Base-by-base conservation (phyloP, 2,329 filamentous ascomycete species). In the Verticillium isaacii region DNA sequence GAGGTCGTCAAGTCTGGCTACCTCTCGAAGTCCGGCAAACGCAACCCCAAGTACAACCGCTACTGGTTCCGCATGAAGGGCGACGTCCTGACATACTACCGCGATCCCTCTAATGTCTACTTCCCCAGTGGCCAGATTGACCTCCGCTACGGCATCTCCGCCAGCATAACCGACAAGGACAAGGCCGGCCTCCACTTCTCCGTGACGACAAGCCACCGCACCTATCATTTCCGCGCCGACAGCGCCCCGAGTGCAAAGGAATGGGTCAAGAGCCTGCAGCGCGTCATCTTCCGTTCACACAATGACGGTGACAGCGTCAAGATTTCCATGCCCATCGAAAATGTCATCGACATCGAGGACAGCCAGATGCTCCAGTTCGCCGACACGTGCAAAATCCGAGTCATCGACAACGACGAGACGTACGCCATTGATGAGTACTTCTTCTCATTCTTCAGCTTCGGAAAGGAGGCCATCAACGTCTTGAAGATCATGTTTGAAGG, bases 391-490 rank as follows among this genome's bases (percentile, higher is more conserved):
- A 97, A 96, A 75, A 88, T 99, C 64, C 87, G 92, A 41, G 92
- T 97, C 54, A 88, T 98, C 61, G 93, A 97, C 71, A 96, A 93
- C 66, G 92, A 95, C 66, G 94, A 97, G 74, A 96, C 92, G 0
- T 98, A 91, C 75, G 93, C 93, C 2, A 91, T 98, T 66, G 95
- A 99, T 69, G 95, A 99, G 87, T 97, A 98, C 73, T 98, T 96
- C 73, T 98, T 99, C 74, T 95, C 93, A 0, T 98, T 98, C 76
- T 97, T 97, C 73, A 90, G 86, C 67, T 89, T 89, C 65, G 93
- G 93, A 7, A 88, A 90, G 69, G 91, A 97, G 68, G 94, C 92
- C 15, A 86, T 96, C 65, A 86, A 89, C 58, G 84, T 95, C 2
- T 80, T 99, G 59, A 90, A 86, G 65, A 85, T 86, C 52, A 79